These are phyloP conservation scores for Tetrahymena malaccensis DNA, from an alignment of 73 alveolate genomes.

Conservation along the genomic window DNA sequence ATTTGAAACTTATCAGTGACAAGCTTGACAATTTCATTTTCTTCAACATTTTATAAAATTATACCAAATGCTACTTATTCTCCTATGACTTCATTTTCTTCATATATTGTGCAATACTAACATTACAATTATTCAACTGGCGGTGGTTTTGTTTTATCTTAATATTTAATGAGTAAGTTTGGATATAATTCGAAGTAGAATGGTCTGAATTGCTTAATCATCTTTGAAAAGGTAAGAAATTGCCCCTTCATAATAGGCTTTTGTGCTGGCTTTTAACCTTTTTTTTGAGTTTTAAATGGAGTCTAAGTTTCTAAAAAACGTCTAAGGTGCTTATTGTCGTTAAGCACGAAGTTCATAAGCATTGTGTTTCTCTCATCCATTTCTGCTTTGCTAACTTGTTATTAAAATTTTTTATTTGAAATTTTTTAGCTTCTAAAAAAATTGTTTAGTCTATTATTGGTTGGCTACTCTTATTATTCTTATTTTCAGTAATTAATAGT, in stretches of 20 bases:
- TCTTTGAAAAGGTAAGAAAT: neutral
- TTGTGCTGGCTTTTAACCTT: neutral
- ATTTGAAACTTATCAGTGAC: neutral
- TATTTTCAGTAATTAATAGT: neutral
- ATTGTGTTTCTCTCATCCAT: neutral
- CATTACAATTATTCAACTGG: neutral
- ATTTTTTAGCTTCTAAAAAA: neutral
- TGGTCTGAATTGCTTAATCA: neutral
- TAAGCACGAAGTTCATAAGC: neutral
- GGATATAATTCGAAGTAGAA: neutral
- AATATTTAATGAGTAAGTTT: neutral
- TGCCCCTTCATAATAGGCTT: neutral
- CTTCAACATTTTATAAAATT: neutral
- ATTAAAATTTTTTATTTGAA: neutral
- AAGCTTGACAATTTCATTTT: neutral
- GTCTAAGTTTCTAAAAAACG: neutral
- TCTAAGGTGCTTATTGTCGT: neutral
- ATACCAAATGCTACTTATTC: neutral
- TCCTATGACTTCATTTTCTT: neutral
- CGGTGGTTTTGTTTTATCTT: neutral
- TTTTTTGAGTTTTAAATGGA: neutral
- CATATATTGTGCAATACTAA: neutral
- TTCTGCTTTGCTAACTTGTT: neutral
- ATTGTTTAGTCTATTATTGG: neutral
- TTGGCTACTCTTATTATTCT: neutral